Evolutionary conservation across 352 stramenopile species (phyloP), one percentile per base, ranked within the genome.

Genomic region (Phytophthora palmivora): DNA sequence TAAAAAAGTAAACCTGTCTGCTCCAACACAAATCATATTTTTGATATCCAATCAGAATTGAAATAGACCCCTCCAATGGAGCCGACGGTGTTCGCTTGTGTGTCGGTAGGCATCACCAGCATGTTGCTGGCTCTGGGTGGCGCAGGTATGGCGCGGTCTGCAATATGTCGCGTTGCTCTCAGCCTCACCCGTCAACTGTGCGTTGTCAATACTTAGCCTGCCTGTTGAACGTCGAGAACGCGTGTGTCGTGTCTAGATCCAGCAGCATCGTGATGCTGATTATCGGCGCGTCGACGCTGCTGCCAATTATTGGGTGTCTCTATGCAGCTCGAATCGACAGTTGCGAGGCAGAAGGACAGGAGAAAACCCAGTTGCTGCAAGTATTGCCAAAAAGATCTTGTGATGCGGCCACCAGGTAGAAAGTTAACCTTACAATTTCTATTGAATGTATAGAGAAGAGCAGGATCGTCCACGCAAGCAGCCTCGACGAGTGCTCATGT

Each of bases 221-320:
- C 18, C 53, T 87, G 6, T 50, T 59, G 8, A 52, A 70, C 34
- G 45, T 84, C n/a, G 71, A 85, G 22, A 50, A 65, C 5, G 57
- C 56, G 14, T 88, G 79, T 37, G 19, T 88, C 48, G 57, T 74
- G 18, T 62, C 74, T 19, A 66, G 43, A 43, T 58, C 79, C 22
- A 88, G 72, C 65, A 89, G 77, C 59, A 78, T 86, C 33, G 75
- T 87, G 19, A 84, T 91, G 67, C 59, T 78, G 16, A 78, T 89
- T 46, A 79, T 88, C n/a, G 79, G 79, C 24, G 60, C 55, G 36
- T 75, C 64, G 32, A 85, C 68, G 26, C 59, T 91, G 8, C 43
- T 86, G 9, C 82, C 82, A n/a, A 52, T 89, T 10, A 14, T 67
- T 30, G 51, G 66, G 0, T 87, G 79, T 33, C 55, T 88, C n/a